Evolutionary conservation across 2,329 filamentous ascomycete species (phyloP).

Genomic region (Monosporascus sp.): DNA sequence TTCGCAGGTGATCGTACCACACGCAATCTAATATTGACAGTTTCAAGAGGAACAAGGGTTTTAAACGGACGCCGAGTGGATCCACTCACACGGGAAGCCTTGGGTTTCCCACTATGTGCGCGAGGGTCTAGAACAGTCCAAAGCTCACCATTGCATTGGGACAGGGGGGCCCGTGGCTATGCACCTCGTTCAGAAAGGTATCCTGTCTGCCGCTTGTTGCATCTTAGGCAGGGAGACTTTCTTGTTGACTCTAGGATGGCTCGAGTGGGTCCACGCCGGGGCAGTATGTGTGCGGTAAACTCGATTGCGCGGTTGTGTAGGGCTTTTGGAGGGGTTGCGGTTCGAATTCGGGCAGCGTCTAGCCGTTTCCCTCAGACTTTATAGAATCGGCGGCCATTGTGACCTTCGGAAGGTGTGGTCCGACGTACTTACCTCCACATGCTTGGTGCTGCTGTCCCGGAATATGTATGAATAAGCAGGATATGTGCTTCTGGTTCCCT

Average conservation of each 20-base stretch:
- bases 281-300: not conserved
- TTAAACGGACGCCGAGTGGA: not conserved
- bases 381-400: not conserved
- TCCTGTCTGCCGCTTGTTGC: not conserved
- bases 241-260: not conserved
- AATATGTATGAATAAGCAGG: not conserved
- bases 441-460: not conserved
- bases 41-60: not conserved
- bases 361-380: too few species aligned
- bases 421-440: not conserved
- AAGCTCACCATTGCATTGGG: not conserved
- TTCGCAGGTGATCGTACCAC: not conserved
- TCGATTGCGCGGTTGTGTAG: not conserved
- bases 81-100: not conserved
- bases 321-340: not conserved
- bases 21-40: not conserved
- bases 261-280: not conserved
- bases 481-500: not conserved
- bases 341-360: too few species aligned
- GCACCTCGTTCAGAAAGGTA: not conserved
- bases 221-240: not conserved
- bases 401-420: not conserved
- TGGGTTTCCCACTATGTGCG: not conserved
- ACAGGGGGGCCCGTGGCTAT: not conserved
- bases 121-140: not conserved